Evolutionary conservation across 805 yeast genomes (phyloP), one percentile per base, ranked within the genome.

Genomic region (Gaillardinia entomophila): DNA sequence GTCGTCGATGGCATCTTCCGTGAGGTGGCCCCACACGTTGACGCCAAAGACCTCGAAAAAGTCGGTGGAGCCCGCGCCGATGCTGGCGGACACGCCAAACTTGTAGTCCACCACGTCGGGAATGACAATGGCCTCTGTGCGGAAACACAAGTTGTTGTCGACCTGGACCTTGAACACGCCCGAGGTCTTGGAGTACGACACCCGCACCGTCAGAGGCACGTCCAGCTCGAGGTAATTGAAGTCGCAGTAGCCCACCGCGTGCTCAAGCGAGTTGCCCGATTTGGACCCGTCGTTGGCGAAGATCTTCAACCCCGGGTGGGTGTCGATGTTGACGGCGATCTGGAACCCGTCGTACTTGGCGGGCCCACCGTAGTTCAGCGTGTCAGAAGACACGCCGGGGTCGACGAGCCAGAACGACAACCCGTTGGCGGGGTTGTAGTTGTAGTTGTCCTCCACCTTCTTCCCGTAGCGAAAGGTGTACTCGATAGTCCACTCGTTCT

Each of bases 101-200:
- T 57, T 65, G 37, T 71, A 64, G 22, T 61, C 56, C 1, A 49
- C 41, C 14, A 41, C 35, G 4, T 52, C 39, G 20, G 74, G 74
- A 13, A 82, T 49, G 23, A 55, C 49, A 24, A 82, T 60, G 34
- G 73, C 55, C 36, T 74, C 71, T 0, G 88, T 78, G 53, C 77
- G 77, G 55, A 82, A 75, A 48, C 88, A 78, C 35, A 83, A 63
- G 43, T 71, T 75, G 52, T 83, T 83, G 54, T 83, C 86, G 31
- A 81, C 60, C 40, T 83, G 86, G n/a, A 82, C 68, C 42, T 80
- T 79, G 41, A 79, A 64, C 37, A 72, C 54, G 12, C 64, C 60
- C 17, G 53, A 51, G 26, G 59, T 50, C 7, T 55, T 53, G 16
- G 75, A 71, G 45, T 80, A 81, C 6, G 81, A 75, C 11, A 83